Evolutionary conservation across 345 rosid genomes (phyloP).

Genomic region (Corchorus olitorius): DNA sequence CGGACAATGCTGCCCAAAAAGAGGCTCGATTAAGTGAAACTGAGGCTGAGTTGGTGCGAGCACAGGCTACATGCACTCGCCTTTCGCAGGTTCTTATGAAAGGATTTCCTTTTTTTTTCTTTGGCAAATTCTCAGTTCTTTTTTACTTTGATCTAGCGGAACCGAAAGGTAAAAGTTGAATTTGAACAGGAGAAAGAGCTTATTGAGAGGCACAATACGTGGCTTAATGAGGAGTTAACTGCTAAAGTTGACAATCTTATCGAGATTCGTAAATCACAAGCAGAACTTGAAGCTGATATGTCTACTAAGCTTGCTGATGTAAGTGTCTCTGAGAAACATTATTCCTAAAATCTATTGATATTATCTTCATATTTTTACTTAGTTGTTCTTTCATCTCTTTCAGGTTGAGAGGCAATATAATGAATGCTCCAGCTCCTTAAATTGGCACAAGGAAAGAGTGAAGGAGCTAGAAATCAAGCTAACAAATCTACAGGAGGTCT

Average conservation of each 20-base stretch:
- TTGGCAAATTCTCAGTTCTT: not conserved
- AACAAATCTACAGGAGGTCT: slow-evolving; percentile 62
- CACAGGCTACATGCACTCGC: slow-evolving; percentile 64
- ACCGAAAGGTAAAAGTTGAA: slow-evolving; percentile 20
- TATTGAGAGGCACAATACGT: slow-evolving; percentile 75
- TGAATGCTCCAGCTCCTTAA: slow-evolving; percentile 63
- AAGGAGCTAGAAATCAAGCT: slow-evolving; percentile 64
- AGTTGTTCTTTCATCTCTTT: slow-evolving; percentile 13
- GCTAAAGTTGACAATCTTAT: slow-evolving; percentile 60
- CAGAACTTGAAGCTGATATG: slow-evolving; percentile 75
- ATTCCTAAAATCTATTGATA: not conserved
- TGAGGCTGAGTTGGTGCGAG: slow-evolving; percentile 68
- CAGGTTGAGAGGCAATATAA: slow-evolving; percentile 61
- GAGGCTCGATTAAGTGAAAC: slow-evolving; percentile 68
- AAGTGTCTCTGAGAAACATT: slow-evolving; percentile 22
- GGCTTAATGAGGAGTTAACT: slow-evolving; percentile 90
- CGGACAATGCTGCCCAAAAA: slow-evolving; percentile 59
- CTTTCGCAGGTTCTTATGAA: slow-evolving; percentile 60
- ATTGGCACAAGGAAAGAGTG: slow-evolving; percentile 73
- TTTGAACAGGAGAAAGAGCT: slow-evolving; percentile 87
- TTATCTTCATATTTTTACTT: not conserved
- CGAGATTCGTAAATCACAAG: slow-evolving; percentile 58
- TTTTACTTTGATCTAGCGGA: slow-evolving; percentile 25
- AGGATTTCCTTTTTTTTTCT: too few relatives aligned
- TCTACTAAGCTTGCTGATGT: slow-evolving; percentile 73